Base-by-base conservation (phyloP, 2,329 filamentous ascomycete genomes). In the Emericellopsis atlantica region DNA sequence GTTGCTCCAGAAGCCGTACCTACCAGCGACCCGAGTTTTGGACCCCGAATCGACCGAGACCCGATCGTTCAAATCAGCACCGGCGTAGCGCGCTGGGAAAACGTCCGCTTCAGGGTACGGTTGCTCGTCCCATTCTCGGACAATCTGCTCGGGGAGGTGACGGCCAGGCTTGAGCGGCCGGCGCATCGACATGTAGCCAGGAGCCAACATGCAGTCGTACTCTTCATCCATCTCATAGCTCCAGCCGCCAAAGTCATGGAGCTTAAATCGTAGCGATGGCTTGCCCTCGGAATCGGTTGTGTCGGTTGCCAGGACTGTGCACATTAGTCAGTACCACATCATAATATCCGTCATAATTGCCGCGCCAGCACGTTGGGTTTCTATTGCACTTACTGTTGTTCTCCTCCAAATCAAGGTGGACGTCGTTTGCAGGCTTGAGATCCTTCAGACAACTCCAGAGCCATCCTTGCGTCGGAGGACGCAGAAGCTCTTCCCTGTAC, bases 391-490 rank as follows among this genome's bases (percentile, higher is more conserved):
- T 49, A 59, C 57, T 45, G 23, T 59, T 59, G 3, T 45, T 34
- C 33, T 51, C 48, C 37, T 59, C 57, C 5, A 58, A 36, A 36
- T 58, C 55, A 6, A 53, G 44, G 37, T 57, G 55, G 23, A 57
- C 42, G 34, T 58, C 54, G 33, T 57, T 50, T 3, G 26, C 8
- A 12, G 26, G 26, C 26, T 29, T 12, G 9, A 29, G 8, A 3
- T 29, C 4, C 16, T 24, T 22, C 22, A 38, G 22, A 12, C 6
- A 14, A 9, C 11, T 5, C 7, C 36, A 7, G 22, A 15, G 21
- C 22, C 36, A 14, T 8, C 4, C 33, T 5, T 15, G 12, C 4
- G 4, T n/a, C 18, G 8, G 18, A 10, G 4, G 33, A 10, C 9
- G 16, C 12, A 6, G 11, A 6, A 36, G 11, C 16, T 36, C 16